Evolutionary conservation across 2,329 filamentous ascomycete species (phyloP).

Genomic region (Tetracladium maxilliforme): DNA sequence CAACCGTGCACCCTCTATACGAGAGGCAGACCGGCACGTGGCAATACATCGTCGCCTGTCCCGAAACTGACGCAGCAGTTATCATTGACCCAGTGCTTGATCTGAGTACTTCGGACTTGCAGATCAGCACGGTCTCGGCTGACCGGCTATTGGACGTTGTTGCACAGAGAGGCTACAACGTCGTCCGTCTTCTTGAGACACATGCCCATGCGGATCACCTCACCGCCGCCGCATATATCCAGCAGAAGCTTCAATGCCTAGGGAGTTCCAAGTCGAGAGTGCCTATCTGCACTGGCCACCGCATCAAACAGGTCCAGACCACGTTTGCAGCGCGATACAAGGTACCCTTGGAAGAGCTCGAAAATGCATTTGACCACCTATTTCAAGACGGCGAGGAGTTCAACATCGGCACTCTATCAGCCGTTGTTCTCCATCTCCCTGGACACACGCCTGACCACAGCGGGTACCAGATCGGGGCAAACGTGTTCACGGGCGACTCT

Average conservation of each 20-base stretch:
- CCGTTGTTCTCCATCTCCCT: conserved; percentile 35
- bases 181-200: conserved; percentile 43
- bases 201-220: conserved; percentile 48
- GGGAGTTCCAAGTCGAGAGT: conserved; percentile 15
- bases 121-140: conserved; percentile 33
- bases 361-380: conserved; percentile 32
- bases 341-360: conserved; percentile 24
- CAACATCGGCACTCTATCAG: conserved; percentile 28
- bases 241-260: conserved; percentile 20
- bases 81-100: conserved; percentile 51
- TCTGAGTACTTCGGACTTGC: conserved; percentile 27
- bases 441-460: conserved; percentile 47
- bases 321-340: conserved; percentile 33
- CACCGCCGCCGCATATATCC: conserved; percentile 42
- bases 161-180: conserved; percentile 25
- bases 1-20: conserved; percentile 14
- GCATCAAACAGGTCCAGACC: conserved; percentile 34
- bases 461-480: conserved; percentile 37
- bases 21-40: conserved; percentile 33
- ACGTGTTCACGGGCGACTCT: conserved; percentile 35
- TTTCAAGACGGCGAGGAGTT: conserved; percentile 39
- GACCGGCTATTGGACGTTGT: conserved; percentile 32
- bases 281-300: conserved; percentile 36
- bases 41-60: conserved; percentile 46
- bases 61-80: conserved; percentile 26